A percentile compares a stretch with the other conserved stretches of the same genome.
Conservation (phyloP, 176 grass and related monocot species). For the Sorghum bicolor region Sorghum_bicolor_NCBIv3 NC_012877.2:57595501-57596000, state of each 20-base stretch:
- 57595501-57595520: constrained; percentile 49
- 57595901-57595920: not conserved
- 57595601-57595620: not conserved
- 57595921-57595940: not conserved
- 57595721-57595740: constrained; percentile 44
- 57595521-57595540: constrained; percentile 46
- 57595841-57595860: constrained; percentile 58
- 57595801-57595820: constrained; percentile 33
- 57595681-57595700: constrained; percentile 22
- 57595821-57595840: constrained; percentile 34
- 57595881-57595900: constrained; percentile 43
- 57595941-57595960: constrained; percentile 33
- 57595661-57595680: constrained; percentile 35
- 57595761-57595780: constrained; percentile 35
- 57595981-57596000: constrained; percentile 5
- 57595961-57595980: constrained; percentile 24
- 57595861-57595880: constrained; percentile 40
- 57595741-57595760: constrained; percentile 51
- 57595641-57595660: constrained; percentile 53
- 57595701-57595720: constrained; percentile 30
- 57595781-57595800: constrained; percentile 39
- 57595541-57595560: constrained; percentile 37
- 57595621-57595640: not conserved
- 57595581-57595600: constrained; percentile 19
- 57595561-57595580: constrained; percentile 51